Conservation (phyloP, 129 eudicot genomes). For the carrot (Daucus carota) region DNA sequence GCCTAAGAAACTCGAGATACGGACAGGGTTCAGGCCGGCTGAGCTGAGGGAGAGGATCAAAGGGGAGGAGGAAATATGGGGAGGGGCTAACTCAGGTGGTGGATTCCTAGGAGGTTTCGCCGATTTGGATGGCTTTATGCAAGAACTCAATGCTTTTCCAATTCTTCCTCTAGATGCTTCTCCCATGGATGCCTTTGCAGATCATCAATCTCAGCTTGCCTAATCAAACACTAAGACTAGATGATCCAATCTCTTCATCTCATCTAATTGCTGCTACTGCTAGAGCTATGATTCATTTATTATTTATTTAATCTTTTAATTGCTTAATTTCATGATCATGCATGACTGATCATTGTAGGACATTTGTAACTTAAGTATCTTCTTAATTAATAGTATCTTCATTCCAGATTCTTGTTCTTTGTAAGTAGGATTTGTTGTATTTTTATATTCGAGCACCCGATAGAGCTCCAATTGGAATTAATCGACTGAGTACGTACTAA, state of each 20-base stretch:
- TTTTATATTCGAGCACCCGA: neutral
- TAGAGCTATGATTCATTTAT: slow-evolving; percentile 10
- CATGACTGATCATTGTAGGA: neutral
- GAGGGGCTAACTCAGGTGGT: slow-evolving; percentile 59
- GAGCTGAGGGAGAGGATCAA: slow-evolving; percentile 54
- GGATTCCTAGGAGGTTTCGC: slow-evolving; percentile 71
- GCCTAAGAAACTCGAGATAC: slow-evolving; percentile 24
- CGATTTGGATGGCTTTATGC: slow-evolving; percentile 81
- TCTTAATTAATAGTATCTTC: neutral
- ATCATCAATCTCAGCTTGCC: slow-evolving; percentile 31
- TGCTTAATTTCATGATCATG: neutral
- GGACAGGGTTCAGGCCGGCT: slow-evolving; percentile 28
- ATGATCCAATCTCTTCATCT: neutral
- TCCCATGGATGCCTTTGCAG: slow-evolving; percentile 48
- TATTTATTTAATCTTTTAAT: slow-evolving; percentile 8
- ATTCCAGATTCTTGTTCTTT: neutral
- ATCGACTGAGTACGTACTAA: neutral
- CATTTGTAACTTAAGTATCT: neutral
- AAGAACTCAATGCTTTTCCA: slow-evolving; percentile 51
- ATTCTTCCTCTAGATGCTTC: slow-evolving; percentile 39
- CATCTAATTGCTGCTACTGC: slow-evolving; percentile 11
- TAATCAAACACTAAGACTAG: neutral
- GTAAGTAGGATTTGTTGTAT: neutral
- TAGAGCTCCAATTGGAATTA: slow-evolving; percentile 4
- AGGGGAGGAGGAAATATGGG: slow-evolving; percentile 88